Evolutionary conservation across 1,284 basidiomycete species (phyloP).

Genomic region (Naganishia albida): DNA sequence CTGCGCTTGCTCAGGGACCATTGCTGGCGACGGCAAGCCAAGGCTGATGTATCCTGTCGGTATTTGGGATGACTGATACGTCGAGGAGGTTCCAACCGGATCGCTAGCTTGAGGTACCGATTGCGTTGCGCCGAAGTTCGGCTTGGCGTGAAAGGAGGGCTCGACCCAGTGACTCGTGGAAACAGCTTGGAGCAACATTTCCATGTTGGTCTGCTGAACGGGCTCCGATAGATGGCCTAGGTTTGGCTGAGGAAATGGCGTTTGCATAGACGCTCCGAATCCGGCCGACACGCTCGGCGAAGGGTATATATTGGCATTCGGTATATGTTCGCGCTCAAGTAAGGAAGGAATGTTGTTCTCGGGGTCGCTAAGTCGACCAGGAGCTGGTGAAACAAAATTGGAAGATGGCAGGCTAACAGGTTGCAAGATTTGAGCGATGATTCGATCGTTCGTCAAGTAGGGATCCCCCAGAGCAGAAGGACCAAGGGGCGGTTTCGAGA

Average conservation of each 20-base stretch:
- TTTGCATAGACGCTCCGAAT: neutral
- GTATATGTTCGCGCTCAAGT: neutral
- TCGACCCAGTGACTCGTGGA: constrained; percentile 17
- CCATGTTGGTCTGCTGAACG: constrained; percentile 14
- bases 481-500: neutral
- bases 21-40: constrained; percentile 1
- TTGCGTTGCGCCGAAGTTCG: neutral
- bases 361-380: neutral
- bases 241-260: constrained; percentile 7
- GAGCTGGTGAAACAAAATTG: no score
- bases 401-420: constrained; percentile 14
- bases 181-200: constrained; percentile 24
- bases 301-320: neutral
- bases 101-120: neutral
- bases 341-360: neutral
- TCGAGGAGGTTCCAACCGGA: neutral
- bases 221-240: constrained; percentile 13
- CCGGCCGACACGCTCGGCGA: neutral
- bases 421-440: constrained; percentile 17
- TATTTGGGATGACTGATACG: constrained; percentile 3
- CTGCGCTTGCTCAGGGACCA: constrained; percentile 19
- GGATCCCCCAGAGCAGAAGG: neutral
- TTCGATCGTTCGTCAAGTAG: constrained; percentile 14
- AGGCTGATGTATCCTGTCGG: constrained; percentile 25
- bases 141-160: neutral